Conservation (phyloP, 2,329 filamentous ascomycete genomes). For the Neofusicoccum umdonicola region DNA sequence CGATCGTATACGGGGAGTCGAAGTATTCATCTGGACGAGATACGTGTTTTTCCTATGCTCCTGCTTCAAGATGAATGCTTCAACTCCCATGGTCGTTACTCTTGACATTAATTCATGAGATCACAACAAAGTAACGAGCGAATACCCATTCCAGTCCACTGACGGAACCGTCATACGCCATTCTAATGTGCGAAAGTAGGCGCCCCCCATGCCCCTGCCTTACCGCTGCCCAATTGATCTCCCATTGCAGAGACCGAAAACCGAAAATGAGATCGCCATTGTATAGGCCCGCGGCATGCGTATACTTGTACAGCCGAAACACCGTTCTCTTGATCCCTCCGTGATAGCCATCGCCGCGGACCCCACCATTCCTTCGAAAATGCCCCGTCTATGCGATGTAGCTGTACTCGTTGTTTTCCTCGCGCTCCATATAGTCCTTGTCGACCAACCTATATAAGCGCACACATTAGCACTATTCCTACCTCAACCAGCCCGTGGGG, state of each 20-base stretch:
- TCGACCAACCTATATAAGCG: slow-evolving; percentile 33
- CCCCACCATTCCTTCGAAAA: no score
- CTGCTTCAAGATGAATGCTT: no score
- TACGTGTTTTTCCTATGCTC: no score
- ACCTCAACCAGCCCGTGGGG: no score
- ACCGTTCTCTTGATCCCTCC: background rate
- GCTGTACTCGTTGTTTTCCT: slow-evolving; percentile 29
- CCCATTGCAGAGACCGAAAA: background rate
- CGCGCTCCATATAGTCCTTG: slow-evolving; percentile 20
- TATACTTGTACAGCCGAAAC: background rate
- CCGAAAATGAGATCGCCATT: background rate
- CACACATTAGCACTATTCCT: background rate
- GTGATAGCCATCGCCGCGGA: no score
- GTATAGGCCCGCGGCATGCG: background rate
- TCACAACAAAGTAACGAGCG: background rate
- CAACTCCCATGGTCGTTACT: no score
- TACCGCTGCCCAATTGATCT: background rate
- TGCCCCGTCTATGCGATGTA: slow-evolving; percentile 33
- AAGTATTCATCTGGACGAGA: background rate
- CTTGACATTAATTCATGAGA: background rate
- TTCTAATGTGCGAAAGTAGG: background rate
- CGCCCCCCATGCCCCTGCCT: background rate
- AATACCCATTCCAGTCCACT: background rate
- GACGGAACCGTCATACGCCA: background rate
- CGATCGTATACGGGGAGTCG: background rate